These are phyloP conservation scores for Hypoxylon sp. DNA, from an alignment of 2,329 filamentous ascomycete species.

Conservation along the genomic window DNA sequence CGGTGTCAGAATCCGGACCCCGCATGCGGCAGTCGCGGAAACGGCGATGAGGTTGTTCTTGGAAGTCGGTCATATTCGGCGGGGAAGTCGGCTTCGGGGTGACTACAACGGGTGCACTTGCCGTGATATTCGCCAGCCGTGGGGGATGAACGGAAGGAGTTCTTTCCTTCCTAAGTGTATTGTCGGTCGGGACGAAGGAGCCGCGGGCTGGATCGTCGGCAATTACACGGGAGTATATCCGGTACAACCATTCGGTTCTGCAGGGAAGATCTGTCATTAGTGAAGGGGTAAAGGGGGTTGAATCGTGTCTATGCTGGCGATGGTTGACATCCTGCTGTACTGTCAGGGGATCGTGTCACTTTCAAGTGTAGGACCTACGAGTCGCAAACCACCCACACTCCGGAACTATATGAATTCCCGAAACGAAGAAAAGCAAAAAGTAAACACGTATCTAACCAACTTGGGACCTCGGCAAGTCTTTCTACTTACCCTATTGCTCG, in stretches of 20 bases:
- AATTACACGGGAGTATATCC: conserved; percentile 52
- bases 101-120: conserved; percentile 34
- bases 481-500: conserved; percentile 54
- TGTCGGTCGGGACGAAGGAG: conserved; percentile 48
- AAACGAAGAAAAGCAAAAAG: not conserved
- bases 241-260: conserved; percentile 55
- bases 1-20: conserved; percentile 31
- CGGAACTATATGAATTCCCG: not conserved
- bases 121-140: conserved; percentile 26
- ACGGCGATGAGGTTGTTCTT: conserved; percentile 31
- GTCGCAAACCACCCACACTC: too few relatives aligned
- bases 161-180: conserved; percentile 56
- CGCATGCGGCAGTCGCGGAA: conserved; percentile 34
- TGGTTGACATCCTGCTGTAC: conserved; percentile 56
- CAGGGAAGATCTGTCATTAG: conserved; percentile 52
- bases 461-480: conserved; percentile 48
- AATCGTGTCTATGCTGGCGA: conserved; percentile 52
- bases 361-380: conserved; percentile 16
- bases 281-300: conserved; percentile 51
- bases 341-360: conserved; percentile 48
- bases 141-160: conserved; percentile 16
- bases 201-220: conserved; percentile 50
- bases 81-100: conserved; percentile 47
- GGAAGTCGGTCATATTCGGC: conserved; percentile 41
- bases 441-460: conserved; percentile 4